Conservation (phyloP, 2,329 filamentous ascomycete genomes). For the Fusarium duplospermum region DNA sequence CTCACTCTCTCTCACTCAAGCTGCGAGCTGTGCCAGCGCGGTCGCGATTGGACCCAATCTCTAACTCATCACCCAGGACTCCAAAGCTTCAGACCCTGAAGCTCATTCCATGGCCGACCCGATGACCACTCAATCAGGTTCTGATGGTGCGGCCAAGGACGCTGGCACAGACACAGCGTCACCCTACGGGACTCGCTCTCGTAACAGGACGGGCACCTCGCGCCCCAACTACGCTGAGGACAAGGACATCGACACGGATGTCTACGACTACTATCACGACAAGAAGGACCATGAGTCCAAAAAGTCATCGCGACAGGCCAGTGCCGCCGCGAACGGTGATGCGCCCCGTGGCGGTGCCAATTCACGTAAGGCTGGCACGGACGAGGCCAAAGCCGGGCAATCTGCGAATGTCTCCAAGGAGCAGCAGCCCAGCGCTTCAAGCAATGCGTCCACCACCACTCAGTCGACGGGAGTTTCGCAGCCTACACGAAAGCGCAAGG, state of each 20-base stretch:
- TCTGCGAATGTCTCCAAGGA: conserved; percentile 54
- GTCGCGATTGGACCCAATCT: conserved; percentile 37
- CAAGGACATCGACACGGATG: conserved; percentile 87
- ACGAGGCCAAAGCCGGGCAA: conserved; percentile 53
- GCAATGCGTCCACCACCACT: conserved; percentile 54
- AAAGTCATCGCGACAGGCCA: conserved; percentile 64
- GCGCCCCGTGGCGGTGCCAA: conserved; percentile 48
- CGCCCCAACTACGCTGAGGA: conserved; percentile 97
- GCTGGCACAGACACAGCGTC: conserved; percentile 65
- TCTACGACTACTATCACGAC: conserved; percentile 75
- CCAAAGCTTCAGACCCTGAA: conserved; percentile 50
- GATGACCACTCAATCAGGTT: conserved; percentile 62
- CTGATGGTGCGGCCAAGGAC: conserved; percentile 62
- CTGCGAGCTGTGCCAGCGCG: conserved; percentile 26
- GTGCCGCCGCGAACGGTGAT: conserved; percentile 53
- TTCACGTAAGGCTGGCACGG: conserved; percentile 56
- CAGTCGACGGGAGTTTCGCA: conserved; percentile 61
- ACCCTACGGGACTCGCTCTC: conserved; percentile 92
- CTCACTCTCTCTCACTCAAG: conserved; percentile 23
- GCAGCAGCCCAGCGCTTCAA: conserved; percentile 41
- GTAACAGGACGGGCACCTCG: conserved; percentile 83
- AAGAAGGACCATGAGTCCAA: conserved; percentile 67
- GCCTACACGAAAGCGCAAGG: conserved; percentile 87
- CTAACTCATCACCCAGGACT: conserved; percentile 48
- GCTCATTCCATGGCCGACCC: conserved; percentile 50